Evolutionary conservation across 2,329 filamentous ascomycete species (phyloP).

Genomic region (Calonectria multiphialidica): DNA sequence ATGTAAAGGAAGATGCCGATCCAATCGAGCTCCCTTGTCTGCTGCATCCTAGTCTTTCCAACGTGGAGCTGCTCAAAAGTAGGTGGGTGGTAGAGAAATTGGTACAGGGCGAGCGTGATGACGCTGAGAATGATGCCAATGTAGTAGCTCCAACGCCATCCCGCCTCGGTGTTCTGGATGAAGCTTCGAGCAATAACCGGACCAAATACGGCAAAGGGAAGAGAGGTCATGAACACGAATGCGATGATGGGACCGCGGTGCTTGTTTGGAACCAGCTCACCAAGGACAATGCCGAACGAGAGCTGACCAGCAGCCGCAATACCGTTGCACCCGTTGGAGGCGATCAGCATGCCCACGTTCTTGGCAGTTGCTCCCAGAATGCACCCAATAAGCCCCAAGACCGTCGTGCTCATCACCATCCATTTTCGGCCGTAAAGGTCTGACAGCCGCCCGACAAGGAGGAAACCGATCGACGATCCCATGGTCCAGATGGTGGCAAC

Average conservation of each 20-base stretch:
- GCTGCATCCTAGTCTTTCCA: conserved; percentile 51
- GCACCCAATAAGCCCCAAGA: conserved; percentile 52
- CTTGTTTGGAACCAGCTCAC: conserved; percentile 58
- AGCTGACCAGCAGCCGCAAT: conserved; percentile 55
- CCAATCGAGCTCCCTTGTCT: conserved; percentile 59
- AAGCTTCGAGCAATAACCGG: conserved; percentile 60
- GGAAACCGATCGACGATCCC: conserved; percentile 53
- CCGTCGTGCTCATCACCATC: conserved; percentile 50
- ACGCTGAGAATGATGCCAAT: conserved; percentile 58
- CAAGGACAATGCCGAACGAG: conserved; percentile 55
- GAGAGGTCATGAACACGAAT: conserved; percentile 53
- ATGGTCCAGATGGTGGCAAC: conserved; percentile 53
- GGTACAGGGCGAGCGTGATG: conserved; percentile 54
- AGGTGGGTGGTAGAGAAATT: conserved; percentile 61
- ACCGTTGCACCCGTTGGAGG: conserved; percentile 52
- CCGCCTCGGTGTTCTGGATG: conserved; percentile 53
- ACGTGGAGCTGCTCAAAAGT: conserved; percentile 57
- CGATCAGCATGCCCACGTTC: conserved; percentile 52
- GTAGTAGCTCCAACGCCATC: conserved; percentile 65
- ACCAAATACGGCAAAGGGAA: conserved; percentile 58
- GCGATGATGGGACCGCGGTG: conserved; percentile 51
- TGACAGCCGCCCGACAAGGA: conserved; percentile 56
- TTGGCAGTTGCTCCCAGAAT: conserved; percentile 51
- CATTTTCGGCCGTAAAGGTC: conserved; percentile 58
- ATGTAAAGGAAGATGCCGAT: conserved; percentile 58